Percentiles rank a stretch among this genome's conserved stretches.
phyloP scores from a whole-genome alignment of 768 basidiomycete species.

The Lepiota venenata region DNA sequence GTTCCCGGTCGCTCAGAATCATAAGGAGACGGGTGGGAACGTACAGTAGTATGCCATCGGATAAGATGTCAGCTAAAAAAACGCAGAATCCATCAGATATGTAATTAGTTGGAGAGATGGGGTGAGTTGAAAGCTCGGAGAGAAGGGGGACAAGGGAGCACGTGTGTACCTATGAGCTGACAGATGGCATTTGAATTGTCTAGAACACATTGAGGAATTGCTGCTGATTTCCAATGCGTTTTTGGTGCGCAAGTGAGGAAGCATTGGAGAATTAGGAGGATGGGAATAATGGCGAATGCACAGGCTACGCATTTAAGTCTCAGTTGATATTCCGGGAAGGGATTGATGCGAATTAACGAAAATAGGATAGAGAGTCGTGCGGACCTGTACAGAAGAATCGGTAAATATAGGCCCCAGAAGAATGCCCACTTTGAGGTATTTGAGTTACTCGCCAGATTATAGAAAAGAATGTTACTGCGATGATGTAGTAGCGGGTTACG shows the following conservation, averaged over 20 bases:
- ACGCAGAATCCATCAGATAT: too few relatives aligned
- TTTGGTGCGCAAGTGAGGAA: conserved; percentile 41
- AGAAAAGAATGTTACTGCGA: conserved; percentile 34
- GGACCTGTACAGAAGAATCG: conserved; percentile 25
- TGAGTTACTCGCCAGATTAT: conserved; percentile 31
- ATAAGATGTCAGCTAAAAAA: conserved; percentile 16
- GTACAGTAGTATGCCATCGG: conserved; percentile 42
- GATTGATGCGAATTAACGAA: conserved; percentile 51
- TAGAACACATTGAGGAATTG: not conserved
- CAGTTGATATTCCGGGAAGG: conserved; percentile 14
- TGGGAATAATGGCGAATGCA: conserved; percentile 25
- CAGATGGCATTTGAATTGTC: conserved; percentile 4
- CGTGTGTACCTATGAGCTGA: conserved; percentile 6
- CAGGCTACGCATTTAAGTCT: conserved; percentile 23
- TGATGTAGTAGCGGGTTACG: conserved; percentile 30
- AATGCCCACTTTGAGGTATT: not conserved
- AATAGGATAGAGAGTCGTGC: conserved; percentile 51
- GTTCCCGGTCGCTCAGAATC: conserved; percentile 31
- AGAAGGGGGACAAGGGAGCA: not conserved
- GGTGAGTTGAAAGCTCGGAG: too few relatives aligned
- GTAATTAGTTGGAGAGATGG: too few relatives aligned
- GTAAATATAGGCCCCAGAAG: not conserved
- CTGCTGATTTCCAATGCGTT: not conserved
- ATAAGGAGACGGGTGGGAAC: conserved; percentile 44
- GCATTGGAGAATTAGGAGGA: conserved; percentile 39